Conservation (phyloP, 2,329 filamentous ascomycete genomes). For the Dryadomyces quercus-mongolicae region DNA sequence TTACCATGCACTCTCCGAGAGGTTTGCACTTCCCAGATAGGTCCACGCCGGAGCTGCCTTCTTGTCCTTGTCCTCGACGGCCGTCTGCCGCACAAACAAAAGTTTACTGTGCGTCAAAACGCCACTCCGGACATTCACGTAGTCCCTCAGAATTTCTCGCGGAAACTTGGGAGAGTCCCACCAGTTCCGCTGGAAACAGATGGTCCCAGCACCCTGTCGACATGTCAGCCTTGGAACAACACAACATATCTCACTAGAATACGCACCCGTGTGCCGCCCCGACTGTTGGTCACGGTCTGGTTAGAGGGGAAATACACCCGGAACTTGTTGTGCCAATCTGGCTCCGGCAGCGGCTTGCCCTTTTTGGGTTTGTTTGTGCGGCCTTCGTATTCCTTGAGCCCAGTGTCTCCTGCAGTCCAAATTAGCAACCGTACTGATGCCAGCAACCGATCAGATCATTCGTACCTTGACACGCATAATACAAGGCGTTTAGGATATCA, state of each 20-base stretch:
- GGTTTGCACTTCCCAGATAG: slow-evolving; percentile 83
- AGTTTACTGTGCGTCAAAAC: slow-evolving; percentile 86
- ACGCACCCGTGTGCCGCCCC: slow-evolving; percentile 47
- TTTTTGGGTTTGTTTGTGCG: slow-evolving; percentile 19
- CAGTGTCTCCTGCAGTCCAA: slow-evolving; percentile 24
- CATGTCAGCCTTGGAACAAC: neutral
- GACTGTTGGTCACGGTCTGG: slow-evolving; percentile 53
- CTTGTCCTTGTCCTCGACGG: slow-evolving; percentile 1
- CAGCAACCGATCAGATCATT: no score
- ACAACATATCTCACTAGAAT: neutral
- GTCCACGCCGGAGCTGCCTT: no score
- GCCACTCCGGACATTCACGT: slow-evolving; percentile 55
- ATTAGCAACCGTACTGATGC: neutral
- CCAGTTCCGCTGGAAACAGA: slow-evolving; percentile 64
- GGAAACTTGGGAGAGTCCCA: slow-evolving; percentile 64
- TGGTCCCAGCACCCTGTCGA: slow-evolving; percentile 61
- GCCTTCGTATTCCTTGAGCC: slow-evolving; percentile 31
- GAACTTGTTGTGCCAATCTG: slow-evolving; percentile 30
- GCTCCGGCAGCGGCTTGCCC: slow-evolving; percentile 12
- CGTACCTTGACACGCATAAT: slow-evolving; percentile 42
- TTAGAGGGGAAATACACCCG: slow-evolving; percentile 72
- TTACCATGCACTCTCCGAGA: slow-evolving; percentile 88
- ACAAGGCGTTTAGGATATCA: slow-evolving; percentile 48
- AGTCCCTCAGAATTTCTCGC: slow-evolving; percentile 58
- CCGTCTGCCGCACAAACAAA: slow-evolving; percentile 32